Base-by-base conservation (phyloP, 176 grass and related monocot genomes). In the Phyllostachys edulis region DNA sequence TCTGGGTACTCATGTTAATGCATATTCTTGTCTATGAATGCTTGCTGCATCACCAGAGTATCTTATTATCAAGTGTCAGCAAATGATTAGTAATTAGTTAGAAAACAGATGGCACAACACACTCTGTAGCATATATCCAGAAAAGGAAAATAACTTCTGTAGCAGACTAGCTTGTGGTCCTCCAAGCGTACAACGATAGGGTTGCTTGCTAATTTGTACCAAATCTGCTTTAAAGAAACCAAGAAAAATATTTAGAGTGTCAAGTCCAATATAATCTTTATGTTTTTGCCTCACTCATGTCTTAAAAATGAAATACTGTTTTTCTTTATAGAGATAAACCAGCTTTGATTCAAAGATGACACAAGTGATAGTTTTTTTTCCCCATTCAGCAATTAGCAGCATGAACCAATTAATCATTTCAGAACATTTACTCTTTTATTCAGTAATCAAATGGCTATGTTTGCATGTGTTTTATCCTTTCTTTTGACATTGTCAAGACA, bases 111-210 rank as follows among this genome's bases (percentile, higher is more conserved):
- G 23, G 16, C 50, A 76, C 16, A 80, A 6, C 39, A 46, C 32
- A 40, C 32, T 6, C n/a, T 50, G 20, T 73, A 66, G 11, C 46
- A n/a, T 87, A 67, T 75, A 34, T 76, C 63, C 13, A 66, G 51
- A 70, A 34, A 64, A 11, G 36, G 1, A 27, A 41, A 51, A 32
- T 18, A 73, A 49, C 57, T 74, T 39, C 13, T 38, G 50, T 50
- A 16, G 13, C 26, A 37, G 34, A 70, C 5, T 75, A 77, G 34
- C 64, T 52, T 74, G 27, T 83, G 55, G 51, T 50, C 80, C 75
- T 63, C 17, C 21, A 51, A 62, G 34, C 18, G 13, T 29, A 9
- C 45, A 66, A 51, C 2, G 1, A 41, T 79, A 63, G 36, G 18
- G 36, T 49, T 9, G 54, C 54, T 57, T 85, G 5, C n/a, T 1